Base-by-base conservation (phyloP, 148 eudicot genomes). In the Salicornia ramosissima region DNA sequence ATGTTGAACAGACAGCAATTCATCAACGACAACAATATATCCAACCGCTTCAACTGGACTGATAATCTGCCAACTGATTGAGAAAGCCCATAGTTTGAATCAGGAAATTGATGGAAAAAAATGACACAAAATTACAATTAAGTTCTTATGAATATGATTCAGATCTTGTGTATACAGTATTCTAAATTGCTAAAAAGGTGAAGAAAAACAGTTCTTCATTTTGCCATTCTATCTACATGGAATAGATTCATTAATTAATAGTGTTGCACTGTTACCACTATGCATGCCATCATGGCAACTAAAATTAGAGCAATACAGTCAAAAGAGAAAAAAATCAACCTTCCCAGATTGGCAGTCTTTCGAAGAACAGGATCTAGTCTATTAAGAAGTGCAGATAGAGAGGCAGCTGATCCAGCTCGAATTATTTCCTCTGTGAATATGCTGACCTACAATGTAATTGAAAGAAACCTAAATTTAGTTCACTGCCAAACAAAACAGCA, bases 321-420 rank as follows among this genome's bases (percentile, higher is more conserved):
- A 62, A 63, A 53, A 68, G 29, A 4, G 60, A 25, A 50, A 77
- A n/a, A 53, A 53, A 46, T 19, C 25, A 68, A 94, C 98, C 98
- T 94, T 86, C 98, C 98, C 72, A 94, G 71, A 81, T 94, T 78
- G 64, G 98, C 98, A 61, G 95, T 91, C 69, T 86, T 68, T 50
- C 98, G 91, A 70, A 94, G 96, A 75, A 89, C 77, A 13, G 98
- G 98, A 80, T 90, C 98, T 47, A 94, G 96, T 65, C 97, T 81
- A 81, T 94, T 94, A 75, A 94, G 80, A 74, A 94, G 96, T n/a
- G 90, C 81, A 31, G 98, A 94, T 26, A 94, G 79, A 39, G 98
- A 85, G 67, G 98, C 98, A 71, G 98, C 98, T 40, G 98, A 90
- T 72, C 98, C 98, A 69, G 97, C 96, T 67, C 98, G 90, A 55